These are phyloP conservation scores for Huntiella decipiens DNA, from an alignment of 2,329 filamentous ascomycete species.

Conservation along the genomic window DNA sequence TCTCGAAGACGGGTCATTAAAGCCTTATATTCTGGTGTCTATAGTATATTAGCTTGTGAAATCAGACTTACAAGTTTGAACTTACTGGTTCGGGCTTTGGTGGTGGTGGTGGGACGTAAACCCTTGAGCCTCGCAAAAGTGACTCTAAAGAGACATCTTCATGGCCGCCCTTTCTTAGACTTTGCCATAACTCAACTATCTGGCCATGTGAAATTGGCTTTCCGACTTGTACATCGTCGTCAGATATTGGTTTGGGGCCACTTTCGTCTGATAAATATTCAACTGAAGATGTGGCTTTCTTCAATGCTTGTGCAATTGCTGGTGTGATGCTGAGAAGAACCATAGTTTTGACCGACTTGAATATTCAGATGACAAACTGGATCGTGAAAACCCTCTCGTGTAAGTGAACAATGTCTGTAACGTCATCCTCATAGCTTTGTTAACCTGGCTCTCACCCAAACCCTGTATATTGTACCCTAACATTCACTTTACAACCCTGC, in stretches of 20 bases:
- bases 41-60: conserved; percentile 9
- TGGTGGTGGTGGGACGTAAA: conserved; percentile 65
- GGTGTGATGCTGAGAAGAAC: conserved; percentile 61
- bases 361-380: background rate
- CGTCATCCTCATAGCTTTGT: too few species aligned
- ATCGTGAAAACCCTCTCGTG: too few species aligned
- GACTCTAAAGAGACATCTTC: conserved; percentile 38
- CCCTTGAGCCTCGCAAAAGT: conserved; percentile 49
- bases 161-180: conserved; percentile 22
- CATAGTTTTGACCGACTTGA: conserved; percentile 29
- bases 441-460: too few species aligned
- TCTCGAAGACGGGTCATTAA: conserved; percentile 71
- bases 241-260: background rate
- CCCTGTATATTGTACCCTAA: too few species aligned
- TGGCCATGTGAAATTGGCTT: conserved; percentile 55
- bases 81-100: conserved; percentile 60
- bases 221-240: conserved; percentile 26
- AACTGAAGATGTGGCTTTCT: conserved; percentile 10
- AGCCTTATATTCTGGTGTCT: conserved; percentile 68
- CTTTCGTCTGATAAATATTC: background rate
- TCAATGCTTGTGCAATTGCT: conserved; percentile 44
- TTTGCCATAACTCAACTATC: conserved; percentile 41
- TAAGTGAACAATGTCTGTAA: too few species aligned
- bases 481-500: too few species aligned
- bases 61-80: conserved; percentile 13